Evolutionary conservation across 306 rosid genomes (phyloP).

Genomic region (Sechiopsis laciniata): DNA sequence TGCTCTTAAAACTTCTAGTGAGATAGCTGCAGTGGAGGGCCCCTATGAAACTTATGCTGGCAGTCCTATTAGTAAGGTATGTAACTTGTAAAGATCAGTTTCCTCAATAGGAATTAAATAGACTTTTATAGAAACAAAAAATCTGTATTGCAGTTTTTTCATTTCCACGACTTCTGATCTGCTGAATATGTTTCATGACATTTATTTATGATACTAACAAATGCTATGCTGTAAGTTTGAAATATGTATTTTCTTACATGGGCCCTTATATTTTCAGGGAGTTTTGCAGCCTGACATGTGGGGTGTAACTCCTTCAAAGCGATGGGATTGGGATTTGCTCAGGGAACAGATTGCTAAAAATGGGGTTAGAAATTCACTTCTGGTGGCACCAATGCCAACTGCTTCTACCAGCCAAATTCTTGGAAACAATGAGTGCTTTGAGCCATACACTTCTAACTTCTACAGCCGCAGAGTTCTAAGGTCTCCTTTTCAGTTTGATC

Average conservation of each 20-base stretch:
- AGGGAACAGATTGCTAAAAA: slow-evolving; percentile 41
- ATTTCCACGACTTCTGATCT: too few species aligned
- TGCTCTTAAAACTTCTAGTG: slow-evolving; percentile 68
- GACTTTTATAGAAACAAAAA: too few species aligned
- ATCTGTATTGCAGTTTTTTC: too few species aligned
- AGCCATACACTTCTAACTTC: slow-evolving; percentile 84
- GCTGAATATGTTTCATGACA: too few species aligned
- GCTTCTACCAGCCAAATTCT: slow-evolving; percentile 91
- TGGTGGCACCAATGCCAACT: slow-evolving; percentile 87
- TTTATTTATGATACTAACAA: too few species aligned
- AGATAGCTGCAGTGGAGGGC: slow-evolving; percentile 69
- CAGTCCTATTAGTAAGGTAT: slow-evolving; percentile 81
- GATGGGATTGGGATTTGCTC: slow-evolving; percentile 69
- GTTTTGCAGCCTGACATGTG: slow-evolving; percentile 89
- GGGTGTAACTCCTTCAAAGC: slow-evolving; percentile 57
- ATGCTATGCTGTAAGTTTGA: too few species aligned
- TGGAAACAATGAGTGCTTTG: slow-evolving; percentile 91
- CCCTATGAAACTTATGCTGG: slow-evolving; percentile 75
- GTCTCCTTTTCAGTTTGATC: slow-evolving; percentile 28
- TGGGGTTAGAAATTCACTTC: slow-evolving; percentile 84
- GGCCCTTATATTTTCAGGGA: slow-evolving; percentile 46
- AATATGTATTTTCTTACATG: neutral
- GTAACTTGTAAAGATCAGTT: neutral
- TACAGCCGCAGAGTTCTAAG: slow-evolving; percentile 81
- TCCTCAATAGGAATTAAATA: too few species aligned